Evolutionary conservation across 2,329 filamentous ascomycete species (phyloP).

Genomic region (Fusarium aywerte): DNA sequence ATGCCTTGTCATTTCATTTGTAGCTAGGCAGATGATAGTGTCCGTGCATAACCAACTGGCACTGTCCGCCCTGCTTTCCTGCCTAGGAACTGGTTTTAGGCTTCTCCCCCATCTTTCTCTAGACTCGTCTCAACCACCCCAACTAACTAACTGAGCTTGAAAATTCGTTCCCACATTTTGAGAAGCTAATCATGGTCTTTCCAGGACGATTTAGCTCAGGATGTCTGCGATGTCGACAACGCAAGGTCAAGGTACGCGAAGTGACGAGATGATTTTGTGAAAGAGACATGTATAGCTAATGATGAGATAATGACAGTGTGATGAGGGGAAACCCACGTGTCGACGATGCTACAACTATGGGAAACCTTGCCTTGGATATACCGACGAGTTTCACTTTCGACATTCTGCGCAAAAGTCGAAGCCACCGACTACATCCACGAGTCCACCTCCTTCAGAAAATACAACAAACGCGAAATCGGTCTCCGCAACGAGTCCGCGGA

Average conservation of each 20-base stretch:
- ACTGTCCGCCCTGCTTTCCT: neutral
- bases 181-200: slow-evolving; percentile 44
- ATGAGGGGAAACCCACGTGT: slow-evolving; percentile 49
- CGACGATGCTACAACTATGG: slow-evolving; percentile 50
- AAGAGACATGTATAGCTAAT: neutral
- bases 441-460: neutral
- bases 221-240: slow-evolving; percentile 47
- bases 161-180: neutral
- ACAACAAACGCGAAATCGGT: neutral
- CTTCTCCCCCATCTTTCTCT: slow-evolving; percentile 12
- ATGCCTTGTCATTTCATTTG: neutral
- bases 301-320: slow-evolving; percentile 39
- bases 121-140: slow-evolving; percentile 2
- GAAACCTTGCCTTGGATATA: slow-evolving; percentile 50
- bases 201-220: slow-evolving; percentile 48
- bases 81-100: neutral
- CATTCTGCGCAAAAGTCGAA: slow-evolving; percentile 29
- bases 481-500: neutral
- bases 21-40: neutral
- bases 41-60: slow-evolving; percentile 1
- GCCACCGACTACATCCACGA: neutral
- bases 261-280: neutral
- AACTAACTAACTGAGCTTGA: neutral
- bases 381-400: slow-evolving; percentile 52
- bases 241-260: slow-evolving; percentile 47